Conservation (phyloP, 2,329 filamentous ascomycete species). For the Chaetomium sp. region DNA sequence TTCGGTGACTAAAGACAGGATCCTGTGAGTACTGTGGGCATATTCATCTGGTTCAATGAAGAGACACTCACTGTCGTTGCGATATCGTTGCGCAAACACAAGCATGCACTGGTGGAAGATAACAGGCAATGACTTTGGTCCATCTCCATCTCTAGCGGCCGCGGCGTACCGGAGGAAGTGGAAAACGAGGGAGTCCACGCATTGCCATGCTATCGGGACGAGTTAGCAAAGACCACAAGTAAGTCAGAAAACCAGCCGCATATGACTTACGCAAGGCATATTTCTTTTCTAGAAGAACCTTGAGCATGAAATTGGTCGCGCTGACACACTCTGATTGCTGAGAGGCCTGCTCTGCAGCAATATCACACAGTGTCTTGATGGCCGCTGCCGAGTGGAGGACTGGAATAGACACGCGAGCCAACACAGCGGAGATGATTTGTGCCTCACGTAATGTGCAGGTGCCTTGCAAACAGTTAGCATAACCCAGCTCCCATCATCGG, state of each 20-base stretch:
- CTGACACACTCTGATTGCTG: conserved; percentile 83
- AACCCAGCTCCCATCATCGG: too few relatives aligned
- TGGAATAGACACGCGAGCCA: conserved; percentile 82
- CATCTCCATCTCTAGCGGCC: conserved; percentile 54
- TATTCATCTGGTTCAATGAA: background rate
- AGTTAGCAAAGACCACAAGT: conserved; percentile 7
- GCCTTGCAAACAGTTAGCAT: conserved; percentile 40
- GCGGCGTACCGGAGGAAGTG: conserved; percentile 85
- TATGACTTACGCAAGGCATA: conserved; percentile 69
- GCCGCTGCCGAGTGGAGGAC: conserved; percentile 92
- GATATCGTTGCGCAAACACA: conserved; percentile 90
- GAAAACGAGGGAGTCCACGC: conserved; percentile 92
- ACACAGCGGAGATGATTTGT: conserved; percentile 83
- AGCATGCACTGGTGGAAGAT: conserved; percentile 95
- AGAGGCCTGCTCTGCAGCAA: conserved; percentile 86
- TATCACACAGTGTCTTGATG: conserved; percentile 88
- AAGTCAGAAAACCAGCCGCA: too few relatives aligned
- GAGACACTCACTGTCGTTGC: conserved; percentile 67
- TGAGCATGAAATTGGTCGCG: conserved; percentile 93
- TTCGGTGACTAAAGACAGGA: conserved; percentile 65
- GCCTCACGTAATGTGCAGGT: conserved; percentile 93
- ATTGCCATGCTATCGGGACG: conserved; percentile 55
- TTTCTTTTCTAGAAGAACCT: conserved; percentile 90
- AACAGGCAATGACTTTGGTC: conserved; percentile 74
- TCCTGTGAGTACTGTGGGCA: conserved; percentile 18